Evolutionary conservation across 208 protist species (phyloP).

Genomic region (Acanthamoeba triangularis): DNA sequence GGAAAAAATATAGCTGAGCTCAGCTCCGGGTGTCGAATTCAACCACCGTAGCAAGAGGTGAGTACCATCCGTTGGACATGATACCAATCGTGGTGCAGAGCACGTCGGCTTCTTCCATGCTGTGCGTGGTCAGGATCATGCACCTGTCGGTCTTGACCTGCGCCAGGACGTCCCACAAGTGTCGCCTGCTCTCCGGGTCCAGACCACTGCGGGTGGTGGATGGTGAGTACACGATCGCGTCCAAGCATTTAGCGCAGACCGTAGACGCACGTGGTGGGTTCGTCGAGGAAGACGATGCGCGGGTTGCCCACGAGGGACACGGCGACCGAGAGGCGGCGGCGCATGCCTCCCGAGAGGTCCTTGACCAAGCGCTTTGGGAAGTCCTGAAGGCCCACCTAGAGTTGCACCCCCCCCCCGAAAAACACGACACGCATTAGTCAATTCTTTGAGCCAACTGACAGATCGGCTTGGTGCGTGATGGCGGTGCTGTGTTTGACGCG

Average conservation of each 20-base stretch:
- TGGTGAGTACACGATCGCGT: not conserved
- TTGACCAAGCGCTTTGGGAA: conserved; percentile 71
- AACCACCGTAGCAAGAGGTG: not conserved
- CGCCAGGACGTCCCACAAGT: conserved; percentile 79
- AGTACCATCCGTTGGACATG: conserved; percentile 86
- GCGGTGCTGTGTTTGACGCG: not conserved
- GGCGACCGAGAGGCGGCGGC: conserved; percentile 87
- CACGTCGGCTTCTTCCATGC: conserved; percentile 91
- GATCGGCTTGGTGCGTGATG: too few relatives aligned
- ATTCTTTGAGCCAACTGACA: not conserved
- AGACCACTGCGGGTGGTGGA: conserved; percentile 52
- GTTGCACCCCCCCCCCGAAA: conserved; percentile 34
- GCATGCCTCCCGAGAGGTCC: conserved; percentile 88
- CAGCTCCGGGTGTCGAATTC: too few relatives aligned
- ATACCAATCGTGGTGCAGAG: conserved; percentile 89
- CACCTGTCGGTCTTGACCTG: conserved; percentile 51
- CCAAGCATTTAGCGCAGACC: not conserved
- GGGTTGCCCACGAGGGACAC: conserved; percentile 89
- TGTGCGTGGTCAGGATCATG: conserved; percentile 90
- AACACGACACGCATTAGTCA: not conserved
- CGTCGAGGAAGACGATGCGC: conserved; percentile 90
- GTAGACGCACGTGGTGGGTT: conserved; percentile 84
- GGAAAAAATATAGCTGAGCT: not conserved
- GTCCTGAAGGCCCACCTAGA: conserved; percentile 56
- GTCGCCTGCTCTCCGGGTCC: conserved; percentile 79